phyloP scores from a whole-genome alignment of 345 rosid species.

The Bruguiera sexangula region DNA sequence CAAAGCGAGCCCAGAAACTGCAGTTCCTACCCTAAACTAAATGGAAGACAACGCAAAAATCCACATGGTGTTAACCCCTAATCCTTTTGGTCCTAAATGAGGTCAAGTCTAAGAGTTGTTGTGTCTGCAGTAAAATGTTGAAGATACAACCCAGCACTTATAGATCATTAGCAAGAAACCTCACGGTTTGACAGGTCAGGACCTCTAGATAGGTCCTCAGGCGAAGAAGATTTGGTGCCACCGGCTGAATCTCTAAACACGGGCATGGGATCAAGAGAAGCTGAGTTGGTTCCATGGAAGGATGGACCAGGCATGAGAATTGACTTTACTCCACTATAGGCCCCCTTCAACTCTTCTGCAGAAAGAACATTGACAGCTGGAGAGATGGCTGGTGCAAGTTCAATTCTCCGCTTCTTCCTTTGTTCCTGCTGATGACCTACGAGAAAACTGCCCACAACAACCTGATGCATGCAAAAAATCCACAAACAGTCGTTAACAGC shows the following conservation, averaged over 20 bases:
- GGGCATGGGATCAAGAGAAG: slow-evolving; percentile 32
- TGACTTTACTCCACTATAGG: slow-evolving; percentile 44
- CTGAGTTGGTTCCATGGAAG: slow-evolving; percentile 26
- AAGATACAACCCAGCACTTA: slow-evolving; percentile 14
- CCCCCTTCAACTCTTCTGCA: slow-evolving; percentile 35
- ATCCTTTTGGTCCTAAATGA: slow-evolving; percentile 12
- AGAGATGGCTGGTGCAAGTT: slow-evolving; percentile 32
- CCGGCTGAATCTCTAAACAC: slow-evolving; percentile 37
- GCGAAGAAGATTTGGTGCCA: slow-evolving; percentile 39
- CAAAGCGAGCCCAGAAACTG: slow-evolving; percentile 20
- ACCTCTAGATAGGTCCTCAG: slow-evolving; percentile 49
- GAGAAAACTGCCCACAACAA: slow-evolving; percentile 71
- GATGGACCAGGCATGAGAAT: slow-evolving; percentile 19
- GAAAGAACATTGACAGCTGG: slow-evolving; percentile 29
- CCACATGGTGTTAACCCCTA: slow-evolving; percentile 23
- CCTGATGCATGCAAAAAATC: slow-evolving; percentile 37
- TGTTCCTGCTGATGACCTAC: slow-evolving; percentile 71
- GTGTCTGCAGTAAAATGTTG: slow-evolving; percentile 16
- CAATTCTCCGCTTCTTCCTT: slow-evolving; percentile 55
- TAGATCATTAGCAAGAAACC: slow-evolving; percentile 42
- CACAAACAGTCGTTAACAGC: not conserved
- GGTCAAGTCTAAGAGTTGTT: slow-evolving; percentile 18
- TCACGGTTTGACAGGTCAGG: slow-evolving; percentile 50
- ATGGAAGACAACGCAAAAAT: not conserved
- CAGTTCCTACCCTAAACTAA: slow-evolving; percentile 34